phyloP scores from a whole-genome alignment of 2,329 filamentous ascomycete species.

The Kalmusia sp. region DNA sequence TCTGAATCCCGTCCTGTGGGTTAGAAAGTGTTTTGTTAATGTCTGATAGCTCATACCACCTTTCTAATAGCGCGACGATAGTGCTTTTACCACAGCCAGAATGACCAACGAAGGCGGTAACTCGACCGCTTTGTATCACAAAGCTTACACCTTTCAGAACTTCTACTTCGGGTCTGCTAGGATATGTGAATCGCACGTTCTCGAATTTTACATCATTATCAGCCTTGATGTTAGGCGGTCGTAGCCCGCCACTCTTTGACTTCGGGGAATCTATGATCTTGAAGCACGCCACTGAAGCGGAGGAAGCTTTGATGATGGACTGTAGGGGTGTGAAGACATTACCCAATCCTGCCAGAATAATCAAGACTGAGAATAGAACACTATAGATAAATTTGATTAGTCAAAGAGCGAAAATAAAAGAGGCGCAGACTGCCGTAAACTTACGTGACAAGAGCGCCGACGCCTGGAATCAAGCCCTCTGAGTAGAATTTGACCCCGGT shows the following conservation, averaged over 20 bases:
- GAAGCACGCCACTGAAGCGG: conserved; percentile 30
- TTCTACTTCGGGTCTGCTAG: conserved; percentile 73
- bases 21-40: no score
- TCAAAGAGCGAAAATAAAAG: no score
- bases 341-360: conserved; percentile 24
- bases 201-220: conserved; percentile 31
- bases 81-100: conserved; percentile 94
- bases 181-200: conserved; percentile 33
- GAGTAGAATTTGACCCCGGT: no score
- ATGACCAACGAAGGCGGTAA: conserved; percentile 88
- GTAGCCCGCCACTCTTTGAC: conserved; percentile 17
- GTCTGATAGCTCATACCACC: conserved; percentile 85
- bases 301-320: conserved; percentile 21
- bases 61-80: conserved; percentile 85
- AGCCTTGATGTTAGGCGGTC: conserved; percentile 17
- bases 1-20: no score
- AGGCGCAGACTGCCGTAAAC: no score
- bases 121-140: conserved; percentile 84
- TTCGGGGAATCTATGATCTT: conserved; percentile 32
- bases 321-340: conserved; percentile 25
- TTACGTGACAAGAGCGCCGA: no score
- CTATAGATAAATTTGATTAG: no score
- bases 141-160: conserved; percentile 85
- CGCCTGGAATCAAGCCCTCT: no score
- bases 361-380: conserved; percentile 32